A percentile compares a stretch with the other conserved stretches of the same genome.
phyloP scores from a whole-genome alignment of 306 rosid genomes.

The Acacia confusa region DNA sequence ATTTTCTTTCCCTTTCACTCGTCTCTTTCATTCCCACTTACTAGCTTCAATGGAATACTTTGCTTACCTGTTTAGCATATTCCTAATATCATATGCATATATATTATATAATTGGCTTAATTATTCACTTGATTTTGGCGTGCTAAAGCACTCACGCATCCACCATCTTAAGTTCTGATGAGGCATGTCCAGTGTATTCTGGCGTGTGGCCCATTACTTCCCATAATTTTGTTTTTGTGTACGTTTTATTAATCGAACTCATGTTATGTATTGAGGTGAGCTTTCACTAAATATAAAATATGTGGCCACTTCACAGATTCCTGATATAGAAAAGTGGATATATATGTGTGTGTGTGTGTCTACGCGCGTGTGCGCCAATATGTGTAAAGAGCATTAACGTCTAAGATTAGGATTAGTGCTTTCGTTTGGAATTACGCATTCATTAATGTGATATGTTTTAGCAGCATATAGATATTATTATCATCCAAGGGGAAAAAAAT shows the following conservation, averaged over 20 bases:
- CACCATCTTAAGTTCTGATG: neutral
- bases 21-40: constrained; percentile 31
- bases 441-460: constrained; percentile 34
- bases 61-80: neutral
- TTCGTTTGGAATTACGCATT: constrained; percentile 32
- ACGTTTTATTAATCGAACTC: neutral
- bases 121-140: neutral
- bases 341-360: neutral
- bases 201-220: neutral
- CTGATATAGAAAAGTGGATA: constrained; percentile 33
- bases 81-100: too few relatives aligned
- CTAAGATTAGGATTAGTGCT: constrained; percentile 39
- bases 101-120: neutral
- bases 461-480: neutral
- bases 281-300: neutral
- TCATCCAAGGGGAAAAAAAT: neutral
- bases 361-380: neutral
- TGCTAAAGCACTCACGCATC: constrained; percentile 1
- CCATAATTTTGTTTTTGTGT: neutral
- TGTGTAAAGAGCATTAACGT: constrained; percentile 39
- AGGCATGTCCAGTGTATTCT: neutral
- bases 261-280: neutral
- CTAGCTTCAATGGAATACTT: constrained; percentile 1
- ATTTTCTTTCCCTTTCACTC: constrained; percentile 6
- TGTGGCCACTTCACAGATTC: constrained; percentile 7